Percentiles rank a stretch among this genome's conserved stretches.
phyloP scores from a whole-genome alignment of 371 early-diverging fungal species.

The Apophysomyces trapeziformis region DNA sequence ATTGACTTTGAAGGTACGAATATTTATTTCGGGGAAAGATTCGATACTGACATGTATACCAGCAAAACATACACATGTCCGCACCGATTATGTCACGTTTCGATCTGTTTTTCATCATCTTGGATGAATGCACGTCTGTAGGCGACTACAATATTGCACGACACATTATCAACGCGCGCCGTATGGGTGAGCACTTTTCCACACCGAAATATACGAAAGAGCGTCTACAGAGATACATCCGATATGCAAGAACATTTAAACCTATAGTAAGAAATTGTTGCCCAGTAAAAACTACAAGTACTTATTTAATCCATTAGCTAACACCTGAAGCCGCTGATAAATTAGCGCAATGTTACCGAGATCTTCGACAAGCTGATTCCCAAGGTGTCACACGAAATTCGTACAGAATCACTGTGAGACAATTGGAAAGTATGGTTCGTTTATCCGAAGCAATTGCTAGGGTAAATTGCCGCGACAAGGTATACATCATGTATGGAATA shows the following conservation, averaged over 20 bases:
- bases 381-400: conserved; percentile 77
- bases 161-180: conserved; percentile 95
- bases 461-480: conserved; percentile 80
- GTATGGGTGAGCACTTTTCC: conserved; percentile 72
- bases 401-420: conserved; percentile 98
- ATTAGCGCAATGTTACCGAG: conserved; percentile 88
- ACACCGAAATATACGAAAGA: conserved; percentile 77
- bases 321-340: conserved; percentile 79
- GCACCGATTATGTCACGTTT: conserved; percentile 99
- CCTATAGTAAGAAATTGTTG: conserved; percentile 66
- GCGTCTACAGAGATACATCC: conserved; percentile 85
- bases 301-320: conserved; percentile 47
- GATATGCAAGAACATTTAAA: conserved; percentile 86
- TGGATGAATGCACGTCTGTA: conserved; percentile 94
- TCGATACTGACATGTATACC: conserved; percentile 15
- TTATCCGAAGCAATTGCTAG: conserved; percentile 98
- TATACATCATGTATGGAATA: conserved; percentile 28
- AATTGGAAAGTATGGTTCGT: conserved; percentile 98
- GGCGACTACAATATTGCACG: conserved; percentile 94
- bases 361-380: conserved; percentile 90
- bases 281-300: not conserved
- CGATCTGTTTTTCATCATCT: conserved; percentile 98
- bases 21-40: not conserved
- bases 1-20: conserved; percentile 80
- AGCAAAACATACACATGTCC: conserved; percentile 98